A percentile compares a stretch with the other conserved stretches of the same genome.
Evolutionary conservation across 2,329 filamentous ascomycete species (phyloP).

Genomic region (Periconia macrospinosa): DNA sequence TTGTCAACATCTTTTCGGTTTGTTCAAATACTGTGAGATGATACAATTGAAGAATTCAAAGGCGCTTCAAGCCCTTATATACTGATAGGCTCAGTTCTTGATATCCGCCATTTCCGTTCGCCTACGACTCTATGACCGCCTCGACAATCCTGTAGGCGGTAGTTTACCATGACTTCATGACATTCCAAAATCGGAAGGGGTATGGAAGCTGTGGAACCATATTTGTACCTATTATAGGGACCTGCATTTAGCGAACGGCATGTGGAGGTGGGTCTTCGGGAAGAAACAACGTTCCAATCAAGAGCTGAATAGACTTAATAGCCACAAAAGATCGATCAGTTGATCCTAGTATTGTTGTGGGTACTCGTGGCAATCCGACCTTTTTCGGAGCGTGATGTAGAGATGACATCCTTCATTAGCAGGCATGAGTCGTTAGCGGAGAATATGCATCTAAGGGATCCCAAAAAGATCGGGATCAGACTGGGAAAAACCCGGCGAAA

Average conservation of each 20-base stretch:
- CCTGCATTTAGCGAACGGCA: slow-evolving; percentile 2
- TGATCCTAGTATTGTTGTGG: slow-evolving; percentile 8
- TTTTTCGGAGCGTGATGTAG: slow-evolving; percentile 30
- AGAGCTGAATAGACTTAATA: not conserved
- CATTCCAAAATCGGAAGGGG: slow-evolving; percentile 27
- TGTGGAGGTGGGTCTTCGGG: slow-evolving; percentile 1
- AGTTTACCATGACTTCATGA: slow-evolving; percentile 40
- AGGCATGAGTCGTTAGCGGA: slow-evolving; percentile 22
- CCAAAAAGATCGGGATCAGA: not conserved
- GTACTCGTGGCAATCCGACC: slow-evolving; percentile 18
- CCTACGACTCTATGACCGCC: slow-evolving; percentile 26
- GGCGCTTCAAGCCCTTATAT: slow-evolving; percentile 8
- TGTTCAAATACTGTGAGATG: not conserved
- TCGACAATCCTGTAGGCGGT: slow-evolving; percentile 7
- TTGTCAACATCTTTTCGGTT: slow-evolving; percentile 41
- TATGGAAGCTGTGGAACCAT: not conserved
- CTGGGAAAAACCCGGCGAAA: not conserved
- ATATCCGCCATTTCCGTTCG: not conserved
- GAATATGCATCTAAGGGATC: not conserved
- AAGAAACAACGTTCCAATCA: slow-evolving; percentile 7
- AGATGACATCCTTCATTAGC: slow-evolving; percentile 31
- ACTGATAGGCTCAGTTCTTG: not conserved
- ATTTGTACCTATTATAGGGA: not conserved
- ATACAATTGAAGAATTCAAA: not conserved
- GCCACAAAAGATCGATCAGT: slow-evolving; percentile 1